Percentiles rank a stretch among this genome's conserved stretches.
phyloP scores from a whole-genome alignment of 2,329 filamentous ascomycete species.

The Trichoderma afroharzianum region DNA sequence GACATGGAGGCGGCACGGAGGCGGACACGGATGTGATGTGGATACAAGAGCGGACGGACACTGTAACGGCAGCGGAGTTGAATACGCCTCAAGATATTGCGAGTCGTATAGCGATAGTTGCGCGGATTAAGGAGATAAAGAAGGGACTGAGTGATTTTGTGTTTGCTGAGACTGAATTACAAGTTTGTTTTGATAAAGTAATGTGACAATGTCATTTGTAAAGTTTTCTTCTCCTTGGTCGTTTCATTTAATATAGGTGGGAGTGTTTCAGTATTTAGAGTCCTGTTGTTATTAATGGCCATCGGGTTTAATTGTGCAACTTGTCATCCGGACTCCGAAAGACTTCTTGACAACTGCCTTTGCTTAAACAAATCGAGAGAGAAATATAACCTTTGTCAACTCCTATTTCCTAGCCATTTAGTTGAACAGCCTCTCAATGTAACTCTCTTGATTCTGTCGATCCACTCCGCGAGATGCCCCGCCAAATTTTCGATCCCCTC shows the following conservation, averaged over 20 bases:
- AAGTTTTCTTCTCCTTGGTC: neutral
- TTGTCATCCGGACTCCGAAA: neutral
- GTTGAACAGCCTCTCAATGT: neutral
- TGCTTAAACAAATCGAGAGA: neutral
- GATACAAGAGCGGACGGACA: neutral
- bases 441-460: neutral
- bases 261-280: neutral
- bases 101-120: neutral
- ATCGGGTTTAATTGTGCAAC: neutral
- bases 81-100: neutral
- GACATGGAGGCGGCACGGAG: neutral
- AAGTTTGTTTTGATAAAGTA: neutral
- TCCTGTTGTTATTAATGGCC: neutral
- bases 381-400: neutral
- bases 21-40: neutral
- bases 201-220: neutral
- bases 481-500: neutral
- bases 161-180: neutral
- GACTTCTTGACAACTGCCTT: neutral
- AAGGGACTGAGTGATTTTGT: neutral
- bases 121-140: neutral
- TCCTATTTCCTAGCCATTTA: neutral
- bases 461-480: neutral
- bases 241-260: neutral
- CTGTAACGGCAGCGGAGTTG: neutral